These are phyloP conservation scores for Rubia tinctorum DNA, from an alignment of 305 asterid species.

Conservation along the genomic window DNA sequence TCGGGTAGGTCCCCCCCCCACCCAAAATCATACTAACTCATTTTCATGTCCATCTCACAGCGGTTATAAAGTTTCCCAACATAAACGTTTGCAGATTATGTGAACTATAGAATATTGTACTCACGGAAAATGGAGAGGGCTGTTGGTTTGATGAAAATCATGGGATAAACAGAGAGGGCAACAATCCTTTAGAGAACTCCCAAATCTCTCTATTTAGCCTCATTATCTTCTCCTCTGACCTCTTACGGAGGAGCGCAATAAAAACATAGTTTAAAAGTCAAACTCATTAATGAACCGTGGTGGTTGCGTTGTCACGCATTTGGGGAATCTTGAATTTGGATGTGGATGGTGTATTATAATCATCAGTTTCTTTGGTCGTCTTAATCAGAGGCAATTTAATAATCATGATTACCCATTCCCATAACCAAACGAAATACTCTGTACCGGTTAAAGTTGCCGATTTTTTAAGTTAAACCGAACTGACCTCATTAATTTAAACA, in stretches of 20 bases:
- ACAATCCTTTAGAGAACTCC: neutral
- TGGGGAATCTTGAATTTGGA: neutral
- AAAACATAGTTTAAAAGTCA: neutral
- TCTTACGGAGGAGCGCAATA: no score
- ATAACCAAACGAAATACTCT: neutral
- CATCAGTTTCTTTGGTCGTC: neutral
- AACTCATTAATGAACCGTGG: neutral
- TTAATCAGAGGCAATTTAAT: neutral
- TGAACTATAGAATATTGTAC: no score
- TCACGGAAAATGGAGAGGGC: neutral
- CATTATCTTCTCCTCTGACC: neutral
- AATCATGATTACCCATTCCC: neutral
- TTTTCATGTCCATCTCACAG: no score
- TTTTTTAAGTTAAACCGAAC: no score
- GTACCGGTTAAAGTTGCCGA: no score
- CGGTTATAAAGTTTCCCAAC: no score
- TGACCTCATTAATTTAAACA: no score
- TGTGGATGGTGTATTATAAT: neutral
- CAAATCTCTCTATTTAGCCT: neutral
- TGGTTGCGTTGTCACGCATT: conserved; percentile 1
- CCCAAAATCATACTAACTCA: no score
- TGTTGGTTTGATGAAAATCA: neutral
- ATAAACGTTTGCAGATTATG: no score
- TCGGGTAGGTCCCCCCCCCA: no score
- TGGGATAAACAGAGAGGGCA: neutral